phyloP scores from a whole-genome alignment of 257 asterid genomes.

The Capsicum pubescens region DNA sequence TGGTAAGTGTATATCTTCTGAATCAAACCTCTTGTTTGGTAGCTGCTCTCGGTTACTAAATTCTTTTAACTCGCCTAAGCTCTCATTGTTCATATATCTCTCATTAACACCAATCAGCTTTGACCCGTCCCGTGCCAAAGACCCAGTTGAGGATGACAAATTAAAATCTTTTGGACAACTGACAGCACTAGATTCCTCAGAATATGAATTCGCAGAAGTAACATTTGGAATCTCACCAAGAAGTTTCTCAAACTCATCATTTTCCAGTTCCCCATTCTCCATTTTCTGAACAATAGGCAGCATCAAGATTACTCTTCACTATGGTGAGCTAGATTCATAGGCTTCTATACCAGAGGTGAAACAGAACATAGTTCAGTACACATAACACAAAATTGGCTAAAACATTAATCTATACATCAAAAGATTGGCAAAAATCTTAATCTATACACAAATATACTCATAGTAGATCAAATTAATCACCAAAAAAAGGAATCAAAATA shows the following conservation, averaged over 20 bases:
- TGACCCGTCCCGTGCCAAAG: constrained; percentile 8
- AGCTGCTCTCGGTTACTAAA: constrained; percentile 7
- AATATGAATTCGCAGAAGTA: constrained; percentile 24
- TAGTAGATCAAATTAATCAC: constrained; percentile 5
- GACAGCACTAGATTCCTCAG: constrained; percentile 18
- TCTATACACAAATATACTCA: background rate
- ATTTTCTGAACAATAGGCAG: constrained; percentile 14
- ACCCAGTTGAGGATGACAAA: background rate
- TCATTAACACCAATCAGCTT: constrained; percentile 15
- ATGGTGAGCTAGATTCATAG: background rate
- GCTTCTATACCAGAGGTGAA: background rate
- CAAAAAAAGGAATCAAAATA: background rate
- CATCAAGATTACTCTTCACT: constrained; percentile 16
- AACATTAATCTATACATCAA: background rate
- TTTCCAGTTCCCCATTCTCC: constrained; percentile 23
- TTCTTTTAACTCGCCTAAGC: constrained; percentile 20
- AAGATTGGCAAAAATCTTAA: no score
- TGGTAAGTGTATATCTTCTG: constrained; percentile 16
- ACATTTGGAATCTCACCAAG: constrained; percentile 30
- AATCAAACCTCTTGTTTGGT: constrained; percentile 13
- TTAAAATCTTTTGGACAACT: constrained; percentile 19
- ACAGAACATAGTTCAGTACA: background rate
- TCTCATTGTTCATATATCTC: constrained; percentile 5
- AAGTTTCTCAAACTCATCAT: constrained; percentile 29
- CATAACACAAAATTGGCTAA: constrained; percentile 4